A percentile compares a stretch with the other conserved stretches of the same genome.
phyloP scores from a whole-genome alignment of 148 eudicot genomes.

The Oxyria digyna region DNA sequence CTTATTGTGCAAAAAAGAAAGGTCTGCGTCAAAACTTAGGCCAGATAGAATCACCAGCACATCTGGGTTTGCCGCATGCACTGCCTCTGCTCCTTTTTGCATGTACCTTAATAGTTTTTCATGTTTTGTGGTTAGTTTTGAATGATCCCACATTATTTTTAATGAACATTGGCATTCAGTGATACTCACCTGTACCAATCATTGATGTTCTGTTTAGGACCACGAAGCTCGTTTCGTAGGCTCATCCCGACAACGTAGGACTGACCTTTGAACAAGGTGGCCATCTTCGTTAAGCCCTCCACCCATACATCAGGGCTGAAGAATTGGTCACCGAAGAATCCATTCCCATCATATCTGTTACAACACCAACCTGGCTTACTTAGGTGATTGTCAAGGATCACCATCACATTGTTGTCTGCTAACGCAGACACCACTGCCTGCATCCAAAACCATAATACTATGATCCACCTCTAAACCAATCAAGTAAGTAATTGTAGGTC shows the following conservation, averaged over 20 bases:
- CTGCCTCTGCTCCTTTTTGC: constrained; percentile 87
- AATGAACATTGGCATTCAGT: neutral
- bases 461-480: too few relatives aligned
- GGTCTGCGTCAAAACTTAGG: constrained; percentile 47
- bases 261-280: constrained; percentile 44
- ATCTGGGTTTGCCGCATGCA: constrained; percentile 73
- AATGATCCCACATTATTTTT: neutral
- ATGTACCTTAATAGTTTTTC: constrained; percentile 24
- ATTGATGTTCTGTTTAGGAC: constrained; percentile 45
- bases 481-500: neutral
- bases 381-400: constrained; percentile 77
- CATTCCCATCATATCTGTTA: constrained; percentile 57
- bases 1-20: constrained; percentile 34
- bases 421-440: constrained; percentile 41
- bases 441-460: neutral
- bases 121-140: neutral
- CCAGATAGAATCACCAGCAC: constrained; percentile 73
- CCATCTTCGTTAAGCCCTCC: constrained; percentile 52
- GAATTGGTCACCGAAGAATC: constrained; percentile 74
- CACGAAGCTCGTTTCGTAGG: constrained; percentile 90
- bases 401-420: constrained; percentile 57
- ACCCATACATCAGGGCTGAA: constrained; percentile 65
- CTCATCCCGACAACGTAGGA: constrained; percentile 74
- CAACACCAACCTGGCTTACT: constrained; percentile 95
- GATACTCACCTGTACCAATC: constrained; percentile 61